Percentiles rank a stretch among this genome's conserved stretches.
phyloP scores from a whole-genome alignment of 768 basidiomycete species.

The Suillus hirtellus region DNA sequence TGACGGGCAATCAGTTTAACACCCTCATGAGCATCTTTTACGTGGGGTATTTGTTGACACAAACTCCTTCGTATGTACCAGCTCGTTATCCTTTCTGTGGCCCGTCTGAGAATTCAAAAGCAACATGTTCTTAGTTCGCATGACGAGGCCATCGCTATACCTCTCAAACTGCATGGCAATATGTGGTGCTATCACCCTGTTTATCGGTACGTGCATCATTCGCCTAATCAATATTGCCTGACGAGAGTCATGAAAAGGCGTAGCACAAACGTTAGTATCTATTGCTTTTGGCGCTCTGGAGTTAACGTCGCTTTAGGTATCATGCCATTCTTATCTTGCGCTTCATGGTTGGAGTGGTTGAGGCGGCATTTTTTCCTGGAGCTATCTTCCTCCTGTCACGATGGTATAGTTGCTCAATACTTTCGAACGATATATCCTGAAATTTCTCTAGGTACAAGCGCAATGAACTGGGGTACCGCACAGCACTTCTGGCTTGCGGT shows the following conservation, averaged over 20 bases:
- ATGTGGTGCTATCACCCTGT: constrained; percentile 63
- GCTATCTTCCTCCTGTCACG: constrained; percentile 65
- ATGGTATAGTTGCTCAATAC: constrained; percentile 40
- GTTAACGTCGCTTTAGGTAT: constrained; percentile 42
- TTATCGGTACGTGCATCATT: constrained; percentile 42
- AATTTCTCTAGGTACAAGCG: constrained; percentile 48
- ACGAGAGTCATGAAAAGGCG: constrained; percentile 25
- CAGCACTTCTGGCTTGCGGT: constrained; percentile 67
- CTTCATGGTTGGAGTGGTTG: constrained; percentile 75
- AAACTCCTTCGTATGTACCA: constrained; percentile 63
- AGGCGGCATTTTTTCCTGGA: constrained; percentile 71
- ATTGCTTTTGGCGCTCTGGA: constrained; percentile 5
- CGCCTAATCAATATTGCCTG: constrained; percentile 4
- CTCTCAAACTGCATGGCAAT: constrained; percentile 63
- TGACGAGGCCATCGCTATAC: constrained; percentile 66
- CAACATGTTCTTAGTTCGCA: constrained; percentile 65
- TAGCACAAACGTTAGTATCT: constrained; percentile 32
- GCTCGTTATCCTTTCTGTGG: neutral
- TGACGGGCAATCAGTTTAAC: constrained; percentile 61
- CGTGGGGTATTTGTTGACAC: constrained; percentile 73
- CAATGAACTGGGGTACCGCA: constrained; percentile 65
- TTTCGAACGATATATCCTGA: neutral
- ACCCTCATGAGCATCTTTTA: constrained; percentile 68
- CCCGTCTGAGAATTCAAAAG: constrained; percentile 33
- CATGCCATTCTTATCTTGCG: constrained; percentile 59